Conservation (phyloP, 2,329 filamentous ascomycete genomes). For the Didymella exigua region DNA sequence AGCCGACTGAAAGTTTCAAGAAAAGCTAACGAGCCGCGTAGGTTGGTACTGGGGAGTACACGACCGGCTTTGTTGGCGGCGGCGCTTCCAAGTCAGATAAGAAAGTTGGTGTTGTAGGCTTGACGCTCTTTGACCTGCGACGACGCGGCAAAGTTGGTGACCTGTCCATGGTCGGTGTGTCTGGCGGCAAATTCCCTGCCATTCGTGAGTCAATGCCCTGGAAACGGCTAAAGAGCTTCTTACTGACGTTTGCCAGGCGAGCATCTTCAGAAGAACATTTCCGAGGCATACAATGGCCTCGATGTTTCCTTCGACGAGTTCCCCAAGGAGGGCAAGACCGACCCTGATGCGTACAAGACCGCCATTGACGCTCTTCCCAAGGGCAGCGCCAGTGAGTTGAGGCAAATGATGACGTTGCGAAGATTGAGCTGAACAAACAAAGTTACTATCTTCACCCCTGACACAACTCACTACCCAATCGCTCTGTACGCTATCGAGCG, state of each 20-base stretch:
- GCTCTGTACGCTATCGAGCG: conserved; percentile 90
- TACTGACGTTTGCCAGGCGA: conserved; percentile 61
- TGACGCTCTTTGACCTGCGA: conserved; percentile 87
- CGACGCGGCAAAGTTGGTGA: conserved; percentile 85
- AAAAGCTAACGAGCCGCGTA: conserved; percentile 25
- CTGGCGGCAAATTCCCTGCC: conserved; percentile 86
- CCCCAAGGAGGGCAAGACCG: conserved; percentile 72
- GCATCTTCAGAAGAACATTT: conserved; percentile 87
- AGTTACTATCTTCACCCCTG: conserved; percentile 92
- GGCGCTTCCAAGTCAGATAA: conserved; percentile 88
- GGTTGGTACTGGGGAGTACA: conserved; percentile 96
- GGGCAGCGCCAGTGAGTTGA: conserved; percentile 70
- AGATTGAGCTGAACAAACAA: not conserved
- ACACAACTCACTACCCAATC: conserved; percentile 90
- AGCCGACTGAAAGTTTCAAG: not conserved
- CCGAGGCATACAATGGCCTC: conserved; percentile 82
- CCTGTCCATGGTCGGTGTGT: conserved; percentile 87
- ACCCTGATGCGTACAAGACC: conserved; percentile 83
- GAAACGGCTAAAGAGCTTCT: not conserved
- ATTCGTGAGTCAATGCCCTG: conserved; percentile 67
- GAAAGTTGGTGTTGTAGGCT: conserved; percentile 90
- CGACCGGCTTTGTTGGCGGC: conserved; percentile 88
- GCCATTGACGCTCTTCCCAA: conserved; percentile 83
- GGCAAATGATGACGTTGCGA: not conserved
- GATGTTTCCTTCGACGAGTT: conserved; percentile 86